phyloP scores from a whole-genome alignment of 2,329 filamentous ascomycete genomes.

The Aspergillus clavatus region DNA sequence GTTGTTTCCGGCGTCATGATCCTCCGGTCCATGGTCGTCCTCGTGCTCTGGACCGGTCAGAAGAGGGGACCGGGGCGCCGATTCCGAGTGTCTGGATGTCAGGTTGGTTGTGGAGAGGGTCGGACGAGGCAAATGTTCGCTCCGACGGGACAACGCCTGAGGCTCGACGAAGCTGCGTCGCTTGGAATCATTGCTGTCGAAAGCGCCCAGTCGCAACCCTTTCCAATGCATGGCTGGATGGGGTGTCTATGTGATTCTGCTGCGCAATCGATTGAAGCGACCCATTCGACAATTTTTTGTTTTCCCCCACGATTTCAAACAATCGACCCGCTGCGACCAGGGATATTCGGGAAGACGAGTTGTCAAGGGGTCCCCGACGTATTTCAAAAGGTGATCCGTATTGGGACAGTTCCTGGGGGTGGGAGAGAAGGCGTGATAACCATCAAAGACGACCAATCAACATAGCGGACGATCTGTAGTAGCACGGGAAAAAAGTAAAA shows the following conservation, averaged over 20 bases:
- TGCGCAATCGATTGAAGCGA: constrained; percentile 11
- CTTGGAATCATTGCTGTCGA: constrained; percentile 32
- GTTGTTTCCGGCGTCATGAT: constrained; percentile 6
- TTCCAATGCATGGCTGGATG: constrained; percentile 38
- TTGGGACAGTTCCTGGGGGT: constrained; percentile 2
- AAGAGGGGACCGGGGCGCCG: constrained; percentile 25
- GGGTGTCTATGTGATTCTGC: constrained; percentile 16
- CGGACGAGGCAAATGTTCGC: constrained; percentile 35
- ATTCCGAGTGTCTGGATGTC: constrained; percentile 32
- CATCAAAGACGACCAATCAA: constrained; percentile 11
- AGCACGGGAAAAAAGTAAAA: constrained; percentile 2
- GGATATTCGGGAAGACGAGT: background rate
- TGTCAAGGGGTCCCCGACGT: background rate
- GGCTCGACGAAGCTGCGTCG: constrained; percentile 30
- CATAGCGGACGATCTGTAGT: constrained; percentile 11
- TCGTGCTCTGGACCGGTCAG: constrained; percentile 15
- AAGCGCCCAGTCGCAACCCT: constrained; percentile 32
- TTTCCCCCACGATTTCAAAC: background rate
- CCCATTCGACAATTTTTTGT: constrained; percentile 18
- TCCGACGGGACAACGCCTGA: constrained; percentile 28
- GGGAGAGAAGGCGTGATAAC: constrained; percentile 7
- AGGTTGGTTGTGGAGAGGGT: constrained; percentile 25
- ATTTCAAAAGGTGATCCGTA: background rate
- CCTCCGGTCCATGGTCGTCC: constrained; percentile 5
- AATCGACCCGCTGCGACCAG: background rate